Base-by-base conservation (phyloP, 1,139 yeast genomes). In the Chernovozyma sophiae-reginae region DNA sequence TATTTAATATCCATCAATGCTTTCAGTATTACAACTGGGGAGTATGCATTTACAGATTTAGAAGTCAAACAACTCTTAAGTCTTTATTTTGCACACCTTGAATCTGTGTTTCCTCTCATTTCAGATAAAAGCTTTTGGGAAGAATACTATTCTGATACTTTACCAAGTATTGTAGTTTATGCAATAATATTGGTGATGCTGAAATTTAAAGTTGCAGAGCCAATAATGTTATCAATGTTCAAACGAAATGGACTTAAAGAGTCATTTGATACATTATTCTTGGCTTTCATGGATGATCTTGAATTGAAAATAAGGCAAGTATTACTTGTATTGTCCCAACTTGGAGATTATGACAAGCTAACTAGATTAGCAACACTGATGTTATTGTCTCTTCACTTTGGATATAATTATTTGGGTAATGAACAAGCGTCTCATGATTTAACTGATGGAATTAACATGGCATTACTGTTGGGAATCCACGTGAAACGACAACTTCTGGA, bases 271-370 rank as follows among this genome's bases (percentile, higher is more conserved):
- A 23, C 34, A 56, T 17, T 40, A 49, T 13, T 44, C 58, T 15
- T 45, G 56, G 40, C 47, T 31, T 59, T 60, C 35, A 43, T 54
- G 33, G 46, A 54, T 11, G 62, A 55, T n/a, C 48, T 64, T 32
- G 68, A 64, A 31, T 49, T 49, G 39, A 65, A 64, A 41, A 55
- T 61, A 7, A 45, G 69, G 14, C 68, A 62, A 40, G 37, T 63
- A n/a, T 30, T 52, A 12, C 37, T 49, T 11, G 37, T 55, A 2
- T 38, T 53, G 26, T 64, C 66, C 1, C 68, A 65, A 37, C 44
- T 67, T 20, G 72, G 72, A 4, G 69, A 65, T 38, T 56, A 56
- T 27, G 69, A 66, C 36, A 62, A 60, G 40, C 48, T 62, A n/a
- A 45, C 56, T 2, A 39, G 62, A 25, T 43, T 64, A 33, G 51